phyloP scores from a whole-genome alignment of 805 yeast species.

The Maudiozyma bulderi region DNA sequence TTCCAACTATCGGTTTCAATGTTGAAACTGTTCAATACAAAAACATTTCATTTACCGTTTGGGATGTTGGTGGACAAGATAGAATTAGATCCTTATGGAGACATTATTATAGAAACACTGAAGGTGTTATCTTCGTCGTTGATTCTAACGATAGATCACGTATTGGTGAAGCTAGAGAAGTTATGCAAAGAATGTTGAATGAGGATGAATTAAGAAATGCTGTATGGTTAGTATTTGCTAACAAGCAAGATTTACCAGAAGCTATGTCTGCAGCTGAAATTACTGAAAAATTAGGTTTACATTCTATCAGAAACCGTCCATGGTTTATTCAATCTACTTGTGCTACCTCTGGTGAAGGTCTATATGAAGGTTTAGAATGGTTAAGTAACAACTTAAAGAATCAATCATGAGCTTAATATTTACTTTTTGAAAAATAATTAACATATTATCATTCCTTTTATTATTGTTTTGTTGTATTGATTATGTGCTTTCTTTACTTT shows the following conservation, averaged over 20 bases:
- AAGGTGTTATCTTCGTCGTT: conserved; percentile 95
- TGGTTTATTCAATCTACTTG: conserved; percentile 99
- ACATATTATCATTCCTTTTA: not conserved
- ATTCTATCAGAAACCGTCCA: conserved; percentile 95
- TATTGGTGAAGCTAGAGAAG: conserved; percentile 96
- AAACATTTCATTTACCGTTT: conserved; percentile 91
- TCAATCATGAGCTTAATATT: conserved; percentile 31
- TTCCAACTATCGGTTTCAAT: conserved; percentile 95
- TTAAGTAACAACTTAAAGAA: conserved; percentile 82
- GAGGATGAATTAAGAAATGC: conserved; percentile 98
- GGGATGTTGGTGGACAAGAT: conserved; percentile 99
- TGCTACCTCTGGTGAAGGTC: conserved; percentile 98
- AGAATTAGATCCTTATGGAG: conserved; percentile 98
- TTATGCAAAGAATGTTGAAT: conserved; percentile 94
- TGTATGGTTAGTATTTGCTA: conserved; percentile 87
- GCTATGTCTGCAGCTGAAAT: conserved; percentile 99
- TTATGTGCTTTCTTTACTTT: no score
- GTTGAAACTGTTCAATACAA: conserved; percentile 96
- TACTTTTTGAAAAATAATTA: not conserved
- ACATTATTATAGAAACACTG: conserved; percentile 97
- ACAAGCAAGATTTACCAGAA: conserved; percentile 97
- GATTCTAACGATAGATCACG: conserved; percentile 98
- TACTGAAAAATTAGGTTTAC: conserved; percentile 93
- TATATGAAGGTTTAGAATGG: conserved; percentile 97
- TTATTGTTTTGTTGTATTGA: not conserved